A percentile compares a stretch with the other conserved stretches of the same genome.
Evolutionary conservation across 2,329 filamentous ascomycete genomes (phyloP).

Genomic region (Colletotrichum somersetense): DNA sequence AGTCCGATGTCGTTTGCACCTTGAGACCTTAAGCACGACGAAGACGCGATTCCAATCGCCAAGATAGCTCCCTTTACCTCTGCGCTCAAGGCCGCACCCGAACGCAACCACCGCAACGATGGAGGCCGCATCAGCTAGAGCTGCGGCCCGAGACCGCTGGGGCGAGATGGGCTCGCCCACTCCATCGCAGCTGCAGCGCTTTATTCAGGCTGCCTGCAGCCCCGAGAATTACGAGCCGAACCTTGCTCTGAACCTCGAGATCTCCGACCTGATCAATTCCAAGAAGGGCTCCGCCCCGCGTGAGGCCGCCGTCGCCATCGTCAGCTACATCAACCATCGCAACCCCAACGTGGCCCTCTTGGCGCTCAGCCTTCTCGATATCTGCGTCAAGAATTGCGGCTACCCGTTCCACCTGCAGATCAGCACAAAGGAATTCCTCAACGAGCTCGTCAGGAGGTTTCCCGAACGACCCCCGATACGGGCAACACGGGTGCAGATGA

Average conservation of each 20-base stretch:
- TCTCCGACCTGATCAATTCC: slow-evolving; percentile 94
- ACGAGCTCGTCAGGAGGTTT: slow-evolving; percentile 95
- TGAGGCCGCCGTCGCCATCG: slow-evolving; percentile 93
- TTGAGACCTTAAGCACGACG: slow-evolving; percentile 20
- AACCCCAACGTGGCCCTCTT: slow-evolving; percentile 95
- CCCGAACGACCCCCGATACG: slow-evolving; percentile 92
- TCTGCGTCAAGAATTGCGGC: slow-evolving; percentile 99
- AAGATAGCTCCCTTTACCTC: slow-evolving; percentile 40
- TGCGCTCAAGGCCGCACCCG: slow-evolving; percentile 24
- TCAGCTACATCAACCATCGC: slow-evolving; percentile 94
- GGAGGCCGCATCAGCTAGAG: slow-evolving; percentile 96
- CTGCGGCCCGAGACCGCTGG: slow-evolving; percentile 95
- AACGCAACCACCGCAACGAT: slow-evolving; percentile 60
- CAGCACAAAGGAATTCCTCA: slow-evolving; percentile 98
- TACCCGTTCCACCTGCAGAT: slow-evolving; percentile 99
- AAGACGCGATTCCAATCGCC: slow-evolving; percentile 36
- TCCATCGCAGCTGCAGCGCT: slow-evolving; percentile 90
- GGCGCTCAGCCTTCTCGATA: slow-evolving; percentile 92
- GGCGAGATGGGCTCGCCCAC: slow-evolving; percentile 82
- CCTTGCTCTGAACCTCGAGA: slow-evolving; percentile 94
- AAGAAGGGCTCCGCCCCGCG: slow-evolving; percentile 97
- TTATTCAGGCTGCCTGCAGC: slow-evolving; percentile 95
- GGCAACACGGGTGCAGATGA: slow-evolving; percentile 86
- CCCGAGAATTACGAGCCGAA: slow-evolving; percentile 99
- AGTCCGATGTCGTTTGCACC: slow-evolving; percentile 18